phyloP scores from a whole-genome alignment of 805 yeast species.

The Metschnikowia anglica region DNA sequence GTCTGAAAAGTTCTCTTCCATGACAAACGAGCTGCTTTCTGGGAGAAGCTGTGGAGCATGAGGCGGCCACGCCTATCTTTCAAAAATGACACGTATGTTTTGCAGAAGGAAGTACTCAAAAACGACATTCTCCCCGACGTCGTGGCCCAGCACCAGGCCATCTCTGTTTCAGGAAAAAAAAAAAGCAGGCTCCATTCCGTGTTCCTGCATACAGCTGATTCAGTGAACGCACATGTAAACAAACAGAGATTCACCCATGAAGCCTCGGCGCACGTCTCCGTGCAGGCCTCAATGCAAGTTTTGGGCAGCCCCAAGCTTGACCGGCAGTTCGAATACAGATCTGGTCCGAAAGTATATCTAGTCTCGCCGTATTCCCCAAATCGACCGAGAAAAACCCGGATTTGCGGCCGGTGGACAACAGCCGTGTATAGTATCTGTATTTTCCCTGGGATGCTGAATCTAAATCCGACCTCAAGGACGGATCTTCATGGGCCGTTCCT shows the following conservation, averaged over 20 bases:
- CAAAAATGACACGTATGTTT: too few species aligned
- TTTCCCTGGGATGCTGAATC: conserved; percentile 7
- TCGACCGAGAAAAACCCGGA: background rate
- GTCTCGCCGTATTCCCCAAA: background rate
- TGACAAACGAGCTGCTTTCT: too few species aligned
- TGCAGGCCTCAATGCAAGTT: background rate
- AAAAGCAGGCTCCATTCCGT: background rate
- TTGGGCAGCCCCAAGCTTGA: background rate
- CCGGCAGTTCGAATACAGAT: background rate
- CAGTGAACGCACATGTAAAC: conserved; percentile 1
- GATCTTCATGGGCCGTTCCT: conserved; percentile 24
- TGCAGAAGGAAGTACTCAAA: too few species aligned
- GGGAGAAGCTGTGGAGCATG: too few species aligned
- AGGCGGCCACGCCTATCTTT: too few species aligned
- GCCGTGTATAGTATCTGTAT: too few species aligned
- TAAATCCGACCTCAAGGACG: conserved; percentile 10
- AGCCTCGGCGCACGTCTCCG: background rate
- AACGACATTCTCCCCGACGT: too few species aligned
- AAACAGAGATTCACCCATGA: conserved; percentile 2
- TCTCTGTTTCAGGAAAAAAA: background rate
- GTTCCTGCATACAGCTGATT: background rate
- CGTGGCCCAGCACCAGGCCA: background rate
- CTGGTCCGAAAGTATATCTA: background rate
- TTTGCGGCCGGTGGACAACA: too few species aligned
- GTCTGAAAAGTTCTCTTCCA: too few species aligned